Conservation (phyloP, 139 green algal species). For the Pycnococcus provasolii region DNA sequence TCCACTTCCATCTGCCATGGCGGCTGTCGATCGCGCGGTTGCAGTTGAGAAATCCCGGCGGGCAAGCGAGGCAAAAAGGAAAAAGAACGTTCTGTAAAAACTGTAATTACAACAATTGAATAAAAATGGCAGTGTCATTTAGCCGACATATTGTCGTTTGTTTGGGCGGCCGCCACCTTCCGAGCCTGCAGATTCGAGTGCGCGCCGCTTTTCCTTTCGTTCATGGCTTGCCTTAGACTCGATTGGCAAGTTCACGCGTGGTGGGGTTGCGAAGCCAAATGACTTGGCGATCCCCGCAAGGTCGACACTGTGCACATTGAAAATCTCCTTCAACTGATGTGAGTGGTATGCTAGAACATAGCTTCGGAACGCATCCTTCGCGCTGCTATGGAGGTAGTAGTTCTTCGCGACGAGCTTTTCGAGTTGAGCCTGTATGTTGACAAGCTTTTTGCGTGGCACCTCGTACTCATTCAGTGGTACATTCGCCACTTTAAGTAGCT, state of each 20-base stretch:
- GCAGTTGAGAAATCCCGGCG: no score
- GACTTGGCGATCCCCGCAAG: constrained; percentile 70
- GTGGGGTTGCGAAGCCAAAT: constrained; percentile 83
- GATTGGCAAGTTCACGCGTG: constrained; percentile 44
- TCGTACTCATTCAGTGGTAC: constrained; percentile 94
- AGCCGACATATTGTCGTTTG: no score
- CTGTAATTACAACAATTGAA: no score
- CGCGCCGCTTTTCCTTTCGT: no score
- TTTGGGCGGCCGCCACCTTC: no score
- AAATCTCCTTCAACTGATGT: constrained; percentile 89
- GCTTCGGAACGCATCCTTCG: constrained; percentile 41
- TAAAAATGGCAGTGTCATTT: no score
- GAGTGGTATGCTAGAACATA: constrained; percentile 96
- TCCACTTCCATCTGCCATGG: no score
- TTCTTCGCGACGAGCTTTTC: constrained; percentile 97
- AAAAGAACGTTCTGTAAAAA: no score
- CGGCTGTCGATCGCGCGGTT: no score
- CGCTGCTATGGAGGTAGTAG: constrained; percentile 91
- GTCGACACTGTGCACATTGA: constrained; percentile 94
- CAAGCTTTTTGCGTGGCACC: constrained; percentile 86
- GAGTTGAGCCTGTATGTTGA: constrained; percentile 92
- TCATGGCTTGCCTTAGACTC: no score
- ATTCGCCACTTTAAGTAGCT: constrained; percentile 31
- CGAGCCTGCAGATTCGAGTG: no score
- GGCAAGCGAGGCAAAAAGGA: no score